A percentile compares a stretch with the other conserved stretches of the same genome.
phyloP scores from a whole-genome alignment of 2,329 filamentous ascomycete species.

The Fusarium devonianum region DNA sequence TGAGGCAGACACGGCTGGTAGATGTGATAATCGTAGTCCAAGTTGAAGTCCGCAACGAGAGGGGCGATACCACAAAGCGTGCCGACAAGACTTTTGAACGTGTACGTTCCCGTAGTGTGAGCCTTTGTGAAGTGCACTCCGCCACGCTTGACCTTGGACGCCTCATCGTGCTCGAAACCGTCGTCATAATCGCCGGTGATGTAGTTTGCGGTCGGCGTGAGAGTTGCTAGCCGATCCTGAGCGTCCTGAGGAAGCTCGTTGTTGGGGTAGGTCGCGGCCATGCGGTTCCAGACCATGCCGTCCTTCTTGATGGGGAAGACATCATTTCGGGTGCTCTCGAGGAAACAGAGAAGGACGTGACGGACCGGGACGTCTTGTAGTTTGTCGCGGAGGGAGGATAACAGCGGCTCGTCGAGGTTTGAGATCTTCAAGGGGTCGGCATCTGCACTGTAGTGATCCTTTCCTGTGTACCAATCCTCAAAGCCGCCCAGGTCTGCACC shows the following conservation, averaged over 20 bases:
- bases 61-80: slow-evolving; percentile 53
- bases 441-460: slow-evolving; percentile 47
- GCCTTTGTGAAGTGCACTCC: slow-evolving; percentile 52
- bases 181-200: slow-evolving; percentile 49
- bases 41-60: slow-evolving; percentile 52
- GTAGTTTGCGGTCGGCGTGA: slow-evolving; percentile 46
- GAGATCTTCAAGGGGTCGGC: slow-evolving; percentile 51
- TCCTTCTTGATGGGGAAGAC: slow-evolving; percentile 54
- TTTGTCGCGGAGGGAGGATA: slow-evolving; percentile 36
- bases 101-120: slow-evolving; percentile 53
- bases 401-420: slow-evolving; percentile 46
- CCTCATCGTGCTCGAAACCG: slow-evolving; percentile 39
- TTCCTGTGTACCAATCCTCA: slow-evolving; percentile 42
- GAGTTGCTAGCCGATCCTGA: slow-evolving; percentile 34
- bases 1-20: slow-evolving; percentile 56
- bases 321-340: slow-evolving; percentile 55
- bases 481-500: slow-evolving; percentile 30
- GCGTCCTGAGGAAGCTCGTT: slow-evolving; percentile 45
- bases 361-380: slow-evolving; percentile 47
- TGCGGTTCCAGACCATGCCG: slow-evolving; percentile 46
- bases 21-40: slow-evolving; percentile 51
- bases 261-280: slow-evolving; percentile 43
- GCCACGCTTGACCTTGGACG: slow-evolving; percentile 40
- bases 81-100: slow-evolving; percentile 52
- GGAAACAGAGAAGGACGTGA: slow-evolving; percentile 52